Base-by-base conservation (phyloP, 345 rosid species). In the Geranium brycei region DNA sequence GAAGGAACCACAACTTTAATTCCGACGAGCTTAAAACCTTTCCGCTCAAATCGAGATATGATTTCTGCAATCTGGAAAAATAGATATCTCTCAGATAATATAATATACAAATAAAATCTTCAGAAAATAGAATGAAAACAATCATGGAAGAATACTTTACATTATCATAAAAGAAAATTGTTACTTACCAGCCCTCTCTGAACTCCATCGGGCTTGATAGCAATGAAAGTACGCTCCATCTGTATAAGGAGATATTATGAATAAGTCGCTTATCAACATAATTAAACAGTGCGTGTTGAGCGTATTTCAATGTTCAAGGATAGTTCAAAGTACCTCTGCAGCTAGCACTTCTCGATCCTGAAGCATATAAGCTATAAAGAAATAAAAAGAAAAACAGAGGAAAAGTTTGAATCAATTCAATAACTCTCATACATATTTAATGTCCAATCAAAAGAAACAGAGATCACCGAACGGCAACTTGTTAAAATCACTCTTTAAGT, bases 201-300 rank as follows among this genome's bases (percentile, higher is more conserved):
- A 59, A 93, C 95, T 60, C 99, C 99, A 71, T 90, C 97, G 23
- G 97, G 99, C 83, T 93, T 93, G 84, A 93, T 93, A 61, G 99
- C 99, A 19, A 93, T 93, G 83, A 93, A 90, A 60, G 97, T 86
- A 35, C 91, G 91, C 71, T 93, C 99, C 80, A 83, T 60, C 99
- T 93, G 82, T 53, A 2, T 6, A n/a, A 23, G 4, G 55, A 57
- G 5, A 64, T 23, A 12, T 16, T 65, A 60, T 14, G 30, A 1
- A 32, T 63, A 32, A 64, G 7, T 0, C 31, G 28, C 15, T 30
- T 63, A 66, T 23, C 32, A 19, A 28, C 60, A 61, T 35, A 40
- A 6, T 19, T 1, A 11, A 3, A 53, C 23, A 40, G 31, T 15
- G 59, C 15, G 58, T 35, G 51, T 31, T 31, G n/a, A 57, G 57